phyloP scores from a whole-genome alignment of 495 filamentous ascomycete genomes.

The Daldinia loculata region DNA sequence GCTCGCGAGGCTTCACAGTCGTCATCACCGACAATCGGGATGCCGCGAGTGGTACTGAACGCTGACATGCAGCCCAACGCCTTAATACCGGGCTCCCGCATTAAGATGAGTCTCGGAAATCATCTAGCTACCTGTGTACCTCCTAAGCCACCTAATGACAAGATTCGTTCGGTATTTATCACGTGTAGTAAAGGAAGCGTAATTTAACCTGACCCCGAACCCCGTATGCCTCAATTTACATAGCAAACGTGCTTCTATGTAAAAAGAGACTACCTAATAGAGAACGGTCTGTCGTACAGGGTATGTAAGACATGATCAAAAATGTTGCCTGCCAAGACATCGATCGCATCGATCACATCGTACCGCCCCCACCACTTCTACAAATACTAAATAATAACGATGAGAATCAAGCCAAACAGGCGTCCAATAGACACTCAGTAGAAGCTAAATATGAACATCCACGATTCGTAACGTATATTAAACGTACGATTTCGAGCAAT shows the following conservation, averaged over 20 bases:
- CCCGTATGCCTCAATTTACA: neutral
- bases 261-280: too few relatives aligned
- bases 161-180: neutral
- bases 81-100: neutral
- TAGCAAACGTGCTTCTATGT: neutral
- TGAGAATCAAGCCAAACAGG: neutral
- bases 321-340: conserved; percentile 37
- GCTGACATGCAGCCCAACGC: neutral
- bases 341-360: neutral
- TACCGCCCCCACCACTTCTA: conserved; percentile 6
- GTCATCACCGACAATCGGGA: conserved; percentile 24
- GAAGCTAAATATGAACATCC: neutral
- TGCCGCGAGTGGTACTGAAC: neutral
- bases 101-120: neutral
- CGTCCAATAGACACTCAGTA: neutral
- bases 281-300: neutral
- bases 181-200: too few relatives aligned
- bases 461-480: neutral
- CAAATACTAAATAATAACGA: neutral
- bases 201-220: neutral
- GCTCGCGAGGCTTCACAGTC: conserved; percentile 21
- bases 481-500: neutral
- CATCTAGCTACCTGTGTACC: neutral
- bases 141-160: neutral
- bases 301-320: neutral